A percentile compares a stretch with the other conserved stretches of the same genome.
phyloP scores from a whole-genome alignment of 2,329 filamentous ascomycete genomes.

The Penicillium expansum region DNA sequence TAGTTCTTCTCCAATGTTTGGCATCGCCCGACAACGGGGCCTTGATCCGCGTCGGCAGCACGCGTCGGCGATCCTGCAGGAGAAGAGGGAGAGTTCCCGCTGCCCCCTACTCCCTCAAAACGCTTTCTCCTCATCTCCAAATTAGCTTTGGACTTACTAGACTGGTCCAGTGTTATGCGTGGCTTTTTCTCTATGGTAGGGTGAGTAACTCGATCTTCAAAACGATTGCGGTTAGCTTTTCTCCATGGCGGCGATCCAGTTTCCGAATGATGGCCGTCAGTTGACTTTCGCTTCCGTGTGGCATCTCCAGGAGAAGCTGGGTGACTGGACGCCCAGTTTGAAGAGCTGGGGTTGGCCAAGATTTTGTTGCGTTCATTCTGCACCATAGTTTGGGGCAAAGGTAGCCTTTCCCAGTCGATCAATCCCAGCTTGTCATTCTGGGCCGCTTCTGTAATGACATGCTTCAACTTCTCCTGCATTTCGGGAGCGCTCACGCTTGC shows the following conservation, averaged over 20 bases:
- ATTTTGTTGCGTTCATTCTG: slow-evolving; percentile 61
- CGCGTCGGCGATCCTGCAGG: slow-evolving; percentile 50
- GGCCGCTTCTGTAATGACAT: slow-evolving; percentile 78
- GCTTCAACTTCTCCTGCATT: slow-evolving; percentile 80
- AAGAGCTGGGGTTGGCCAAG: slow-evolving; percentile 47
- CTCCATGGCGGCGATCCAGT: slow-evolving; percentile 68
- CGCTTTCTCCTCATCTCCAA: slow-evolving; percentile 87
- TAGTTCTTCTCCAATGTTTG: slow-evolving; percentile 88
- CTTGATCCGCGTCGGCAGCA: slow-evolving; percentile 46
- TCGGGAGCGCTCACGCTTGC: slow-evolving; percentile 62
- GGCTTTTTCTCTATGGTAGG: slow-evolving; percentile 52
- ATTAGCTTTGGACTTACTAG: slow-evolving; percentile 87
- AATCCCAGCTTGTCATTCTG: slow-evolving; percentile 68
- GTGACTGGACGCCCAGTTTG: slow-evolving; percentile 33
- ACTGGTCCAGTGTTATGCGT: slow-evolving; percentile 51
- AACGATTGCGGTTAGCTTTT: slow-evolving; percentile 61
- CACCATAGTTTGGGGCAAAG: slow-evolving; percentile 81
- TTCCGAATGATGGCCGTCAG: slow-evolving; percentile 56
- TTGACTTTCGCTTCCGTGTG: slow-evolving; percentile 80
- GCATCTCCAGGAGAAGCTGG: slow-evolving; percentile 27
- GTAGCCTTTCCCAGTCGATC: slow-evolving; percentile 79
- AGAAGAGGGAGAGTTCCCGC: slow-evolving; percentile 40
- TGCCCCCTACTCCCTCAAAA: slow-evolving; percentile 61
- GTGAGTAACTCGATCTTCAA: slow-evolving; percentile 75
- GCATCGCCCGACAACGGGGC: slow-evolving; percentile 81